Percentiles rank a stretch among this genome's conserved stretches.
phyloP scores from a whole-genome alignment of 331 rosid genomes.

The Rosa hybrid region DNA sequence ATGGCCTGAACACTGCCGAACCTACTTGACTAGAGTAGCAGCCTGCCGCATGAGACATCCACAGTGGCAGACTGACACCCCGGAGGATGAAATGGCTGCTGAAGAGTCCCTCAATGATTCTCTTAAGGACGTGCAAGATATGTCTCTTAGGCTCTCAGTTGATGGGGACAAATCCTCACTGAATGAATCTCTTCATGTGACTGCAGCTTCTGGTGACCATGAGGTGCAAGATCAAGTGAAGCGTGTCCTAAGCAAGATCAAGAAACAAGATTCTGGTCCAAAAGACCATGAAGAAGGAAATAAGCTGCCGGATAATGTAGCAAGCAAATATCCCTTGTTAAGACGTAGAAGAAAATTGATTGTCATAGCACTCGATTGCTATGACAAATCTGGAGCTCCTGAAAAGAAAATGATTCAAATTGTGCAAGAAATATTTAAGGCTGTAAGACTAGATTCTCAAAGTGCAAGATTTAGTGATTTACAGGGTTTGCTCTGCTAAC shows the following conservation, averaged over 20 bases:
- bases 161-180: constrained; percentile 60
- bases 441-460: constrained; percentile 61
- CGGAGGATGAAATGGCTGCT: constrained; percentile 49
- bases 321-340: constrained; percentile 65
- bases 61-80: constrained; percentile 82
- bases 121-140: constrained; percentile 80
- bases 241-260: constrained; percentile 65
- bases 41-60: constrained; percentile 93
- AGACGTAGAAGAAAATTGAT: constrained; percentile 66
- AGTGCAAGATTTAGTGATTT: constrained; percentile 52
- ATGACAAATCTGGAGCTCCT: constrained; percentile 56
- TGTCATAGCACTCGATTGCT: constrained; percentile 73
- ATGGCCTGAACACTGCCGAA: constrained; percentile 91
- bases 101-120: constrained; percentile 77
- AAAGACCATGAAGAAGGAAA: constrained; percentile 33
- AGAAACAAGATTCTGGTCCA: constrained; percentile 35
- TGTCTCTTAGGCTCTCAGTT: constrained; percentile 88
- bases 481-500: constrained; percentile 77
- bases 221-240: constrained; percentile 85
- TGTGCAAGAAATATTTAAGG: constrained; percentile 61
- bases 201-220: constrained; percentile 38
- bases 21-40: constrained; percentile 80
- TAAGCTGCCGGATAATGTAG: constrained; percentile 41
- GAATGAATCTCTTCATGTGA: constrained; percentile 42
- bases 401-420: constrained; percentile 49